Conservation (phyloP, 2,329 filamentous ascomycete species). For the Cercospora zeina region DNA sequence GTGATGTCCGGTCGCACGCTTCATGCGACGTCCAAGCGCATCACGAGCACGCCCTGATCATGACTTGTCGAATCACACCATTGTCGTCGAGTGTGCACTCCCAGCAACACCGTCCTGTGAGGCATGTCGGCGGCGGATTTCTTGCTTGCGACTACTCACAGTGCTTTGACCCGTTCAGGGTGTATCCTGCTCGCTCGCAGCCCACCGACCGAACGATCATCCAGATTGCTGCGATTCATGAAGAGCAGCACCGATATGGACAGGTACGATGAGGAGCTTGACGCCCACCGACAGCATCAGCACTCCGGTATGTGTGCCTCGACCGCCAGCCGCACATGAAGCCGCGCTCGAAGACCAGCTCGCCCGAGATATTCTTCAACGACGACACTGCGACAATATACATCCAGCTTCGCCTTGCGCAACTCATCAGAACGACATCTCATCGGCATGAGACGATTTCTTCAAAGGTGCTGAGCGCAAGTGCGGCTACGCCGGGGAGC, state of each 20-base stretch:
- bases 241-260: background rate
- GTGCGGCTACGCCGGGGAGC: background rate
- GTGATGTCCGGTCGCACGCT: constrained; percentile 8
- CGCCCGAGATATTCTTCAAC: background rate
- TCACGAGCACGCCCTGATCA: constrained; percentile 13
- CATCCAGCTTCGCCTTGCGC: background rate
- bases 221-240: background rate
- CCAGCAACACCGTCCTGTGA: constrained; percentile 21
- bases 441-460: background rate
- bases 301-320: too few species aligned
- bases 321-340: background rate
- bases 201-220: background rate
- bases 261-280: too few species aligned
- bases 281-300: too few species aligned
- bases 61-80: constrained; percentile 13
- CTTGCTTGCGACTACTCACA: constrained; percentile 20
- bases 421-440: background rate
- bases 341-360: background rate
- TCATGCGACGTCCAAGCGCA: background rate
- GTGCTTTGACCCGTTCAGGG: constrained; percentile 12
- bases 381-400: background rate
- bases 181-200: background rate
- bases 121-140: constrained; percentile 24
- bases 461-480: background rate
- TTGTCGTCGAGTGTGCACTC: constrained; percentile 16